Conservation (phyloP, 768 basidiomycete species). For the Rhodocollybia butyracea region DNA sequence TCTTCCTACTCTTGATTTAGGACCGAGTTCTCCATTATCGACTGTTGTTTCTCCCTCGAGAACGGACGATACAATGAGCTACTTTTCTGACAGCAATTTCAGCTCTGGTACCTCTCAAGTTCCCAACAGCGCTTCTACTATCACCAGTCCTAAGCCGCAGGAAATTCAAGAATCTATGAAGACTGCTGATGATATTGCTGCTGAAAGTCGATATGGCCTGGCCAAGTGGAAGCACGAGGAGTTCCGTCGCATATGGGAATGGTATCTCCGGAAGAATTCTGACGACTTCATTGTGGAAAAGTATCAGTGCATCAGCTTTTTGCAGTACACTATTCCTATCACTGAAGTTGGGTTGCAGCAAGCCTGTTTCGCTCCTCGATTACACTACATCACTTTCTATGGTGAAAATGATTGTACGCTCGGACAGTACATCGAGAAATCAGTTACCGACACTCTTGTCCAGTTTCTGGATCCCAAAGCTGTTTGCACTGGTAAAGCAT, state of each 20-base stretch:
- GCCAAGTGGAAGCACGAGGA: conserved; percentile 83
- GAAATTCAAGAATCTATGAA: conserved; percentile 48
- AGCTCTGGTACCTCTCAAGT: conserved; percentile 18
- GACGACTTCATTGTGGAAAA: conserved; percentile 90
- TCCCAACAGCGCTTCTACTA: conserved; percentile 21
- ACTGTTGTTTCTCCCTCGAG: conserved; percentile 20
- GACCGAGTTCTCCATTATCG: conserved; percentile 16
- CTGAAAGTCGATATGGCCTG: conserved; percentile 68
- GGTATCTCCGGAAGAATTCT: conserved; percentile 84
- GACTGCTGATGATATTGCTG: conserved; percentile 63
- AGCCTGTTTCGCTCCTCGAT: conserved; percentile 71
- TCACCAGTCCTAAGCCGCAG: conserved; percentile 25
- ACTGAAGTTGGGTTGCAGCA: conserved; percentile 64
- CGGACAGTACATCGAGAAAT: conserved; percentile 88
- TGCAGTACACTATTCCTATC: conserved; percentile 77
- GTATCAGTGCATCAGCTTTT: conserved; percentile 84
- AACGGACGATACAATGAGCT: conserved; percentile 31
- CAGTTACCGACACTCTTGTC: conserved; percentile 62
- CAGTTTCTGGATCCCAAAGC: conserved; percentile 74
- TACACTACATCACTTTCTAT: conserved; percentile 83
- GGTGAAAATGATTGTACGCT: conserved; percentile 90
- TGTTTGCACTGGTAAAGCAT: conserved; percentile 79
- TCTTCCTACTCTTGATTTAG: conserved; percentile 32
- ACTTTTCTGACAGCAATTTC: conserved; percentile 34
- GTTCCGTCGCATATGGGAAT: conserved; percentile 89